Evolutionary conservation across 2,329 filamentous ascomycete species (phyloP).

Genomic region (Teratosphaeria nubilosa): DNA sequence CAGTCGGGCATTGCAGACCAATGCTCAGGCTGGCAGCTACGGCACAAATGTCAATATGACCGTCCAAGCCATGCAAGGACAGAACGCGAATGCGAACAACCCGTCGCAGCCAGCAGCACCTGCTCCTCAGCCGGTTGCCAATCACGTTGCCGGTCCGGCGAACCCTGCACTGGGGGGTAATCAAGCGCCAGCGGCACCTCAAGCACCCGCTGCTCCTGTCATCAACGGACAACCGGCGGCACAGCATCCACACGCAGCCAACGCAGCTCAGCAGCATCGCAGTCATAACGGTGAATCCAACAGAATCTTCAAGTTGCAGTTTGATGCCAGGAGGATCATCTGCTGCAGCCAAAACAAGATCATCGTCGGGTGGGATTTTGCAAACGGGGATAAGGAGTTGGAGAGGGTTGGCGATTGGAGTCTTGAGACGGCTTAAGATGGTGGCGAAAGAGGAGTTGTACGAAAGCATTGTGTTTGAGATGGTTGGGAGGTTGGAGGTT

Average conservation of each 20-base stretch:
- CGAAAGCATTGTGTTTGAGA: background rate
- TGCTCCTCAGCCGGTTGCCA: background rate
- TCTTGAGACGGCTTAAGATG: slow-evolving; percentile 17
- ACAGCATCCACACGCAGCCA: slow-evolving; percentile 13
- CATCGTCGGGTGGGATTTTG: slow-evolving; percentile 98
- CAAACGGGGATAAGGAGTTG: slow-evolving; percentile 64
- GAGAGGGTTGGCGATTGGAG: slow-evolving; percentile 25
- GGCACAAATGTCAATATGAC: background rate
- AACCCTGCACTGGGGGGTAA: background rate
- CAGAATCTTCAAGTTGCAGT: slow-evolving; percentile 91
- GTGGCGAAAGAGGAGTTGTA: background rate
- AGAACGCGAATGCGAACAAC: background rate
- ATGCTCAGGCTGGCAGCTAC: background rate
- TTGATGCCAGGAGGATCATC: slow-evolving; percentile 84
- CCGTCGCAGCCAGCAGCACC: background rate
- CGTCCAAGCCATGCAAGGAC: background rate
- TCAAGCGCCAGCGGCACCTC: background rate
- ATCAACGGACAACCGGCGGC: background rate
- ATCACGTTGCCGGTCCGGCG: background rate
- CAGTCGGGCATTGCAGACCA: background rate
- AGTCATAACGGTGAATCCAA: slow-evolving; percentile 29
- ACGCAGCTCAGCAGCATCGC: slow-evolving; percentile 16
- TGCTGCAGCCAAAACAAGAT: slow-evolving; percentile 86
- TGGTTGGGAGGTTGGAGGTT: background rate
- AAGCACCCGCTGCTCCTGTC: background rate